Evolutionary conservation across 2,329 filamentous ascomycete species (phyloP).

Genomic region (Phialophora verrucosa): DNA sequence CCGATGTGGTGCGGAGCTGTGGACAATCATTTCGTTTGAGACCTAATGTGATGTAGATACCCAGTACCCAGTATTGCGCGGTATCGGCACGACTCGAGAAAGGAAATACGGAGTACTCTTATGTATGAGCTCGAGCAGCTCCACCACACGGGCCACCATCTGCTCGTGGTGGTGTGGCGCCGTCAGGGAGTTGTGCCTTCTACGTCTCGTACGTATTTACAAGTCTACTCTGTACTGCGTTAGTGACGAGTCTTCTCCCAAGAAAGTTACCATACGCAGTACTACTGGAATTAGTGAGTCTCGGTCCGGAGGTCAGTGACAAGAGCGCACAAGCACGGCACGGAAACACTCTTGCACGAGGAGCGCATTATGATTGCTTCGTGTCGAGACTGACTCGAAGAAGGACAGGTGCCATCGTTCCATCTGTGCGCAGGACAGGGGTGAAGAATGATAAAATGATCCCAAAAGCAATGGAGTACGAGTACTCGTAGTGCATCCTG

Average conservation of each 20-base stretch:
- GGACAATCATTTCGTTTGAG: too few species aligned
- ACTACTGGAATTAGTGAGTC: background rate
- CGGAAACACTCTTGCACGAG: background rate
- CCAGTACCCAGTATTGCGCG: background rate
- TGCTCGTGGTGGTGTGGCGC: background rate
- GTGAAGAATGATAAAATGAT: background rate
- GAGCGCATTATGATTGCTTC: background rate
- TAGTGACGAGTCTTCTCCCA: background rate
- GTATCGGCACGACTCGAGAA: background rate
- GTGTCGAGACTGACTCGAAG: background rate
- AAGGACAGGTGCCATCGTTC: background rate
- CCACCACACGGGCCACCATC: background rate
- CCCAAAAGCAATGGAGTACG: background rate
- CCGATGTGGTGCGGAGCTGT: too few species aligned
- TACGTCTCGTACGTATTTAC: too few species aligned
- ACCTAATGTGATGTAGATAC: too few species aligned
- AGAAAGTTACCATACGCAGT: background rate
- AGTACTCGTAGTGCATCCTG: too few species aligned
- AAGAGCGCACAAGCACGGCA: background rate
- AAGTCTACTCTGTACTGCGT: background rate
- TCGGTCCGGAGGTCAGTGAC: background rate
- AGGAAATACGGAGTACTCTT: background rate
- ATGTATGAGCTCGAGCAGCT: background rate
- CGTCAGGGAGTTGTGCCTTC: background rate
- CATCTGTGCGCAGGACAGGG: background rate